Evolutionary conservation across 2,329 filamentous ascomycete species (phyloP).

Genomic region (Nemania diffusa): DNA sequence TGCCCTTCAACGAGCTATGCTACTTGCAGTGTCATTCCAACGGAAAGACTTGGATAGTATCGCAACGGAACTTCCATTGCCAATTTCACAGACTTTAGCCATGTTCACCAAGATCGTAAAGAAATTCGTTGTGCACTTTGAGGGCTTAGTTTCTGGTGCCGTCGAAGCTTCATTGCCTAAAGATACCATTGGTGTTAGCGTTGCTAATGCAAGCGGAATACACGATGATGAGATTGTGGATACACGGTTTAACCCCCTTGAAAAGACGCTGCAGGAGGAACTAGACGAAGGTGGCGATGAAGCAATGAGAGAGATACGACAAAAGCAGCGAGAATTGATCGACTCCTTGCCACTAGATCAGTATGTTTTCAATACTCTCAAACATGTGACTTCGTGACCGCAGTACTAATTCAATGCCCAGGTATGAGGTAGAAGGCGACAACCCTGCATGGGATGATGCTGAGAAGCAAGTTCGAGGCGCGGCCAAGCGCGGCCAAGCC

Average conservation of each 20-base stretch:
- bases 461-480: constrained; percentile 77
- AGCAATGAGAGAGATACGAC: constrained; percentile 74
- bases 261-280: constrained; percentile 79
- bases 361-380: constrained; percentile 59
- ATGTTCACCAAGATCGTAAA: constrained; percentile 98
- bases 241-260: constrained; percentile 75
- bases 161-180: constrained; percentile 74
- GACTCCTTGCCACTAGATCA: constrained; percentile 89
- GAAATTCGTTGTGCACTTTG: constrained; percentile 85
- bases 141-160: constrained; percentile 77
- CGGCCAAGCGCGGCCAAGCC: constrained; percentile 64
- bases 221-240: constrained; percentile 76
- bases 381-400: constrained; percentile 18
- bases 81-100: constrained; percentile 82
- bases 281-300: constrained; percentile 85
- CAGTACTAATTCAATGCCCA: constrained; percentile 45
- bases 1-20: constrained; percentile 85
- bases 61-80: constrained; percentile 80
- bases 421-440: constrained; percentile 73
- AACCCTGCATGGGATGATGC: constrained; percentile 72
- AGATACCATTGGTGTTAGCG: constrained; percentile 67
- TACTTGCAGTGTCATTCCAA: constrained; percentile 91
- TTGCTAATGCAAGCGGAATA: constrained; percentile 69
- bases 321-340: constrained; percentile 88
- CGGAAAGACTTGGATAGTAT: constrained; percentile 85